Base-by-base conservation (phyloP, 2,329 filamentous ascomycete genomes). In the Clarireedia homoeocarpa region DNA sequence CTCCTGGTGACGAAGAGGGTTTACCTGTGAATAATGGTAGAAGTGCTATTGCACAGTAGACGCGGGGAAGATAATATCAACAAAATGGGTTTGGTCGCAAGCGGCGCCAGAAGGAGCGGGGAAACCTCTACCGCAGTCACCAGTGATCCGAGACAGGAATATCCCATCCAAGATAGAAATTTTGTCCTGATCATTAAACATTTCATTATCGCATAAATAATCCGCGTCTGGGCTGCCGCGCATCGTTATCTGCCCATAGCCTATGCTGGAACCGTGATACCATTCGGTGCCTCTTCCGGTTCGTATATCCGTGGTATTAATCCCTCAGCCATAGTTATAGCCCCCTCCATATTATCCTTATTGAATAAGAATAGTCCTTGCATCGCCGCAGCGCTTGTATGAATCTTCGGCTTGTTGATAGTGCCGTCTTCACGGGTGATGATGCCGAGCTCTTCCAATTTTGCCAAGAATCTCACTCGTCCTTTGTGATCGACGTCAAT, bases 351-450 rank as follows among this genome's bases (percentile, higher is more conserved):
- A 65, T 95, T 81, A 61, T 86, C 88, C 74, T 99, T 99, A 73
- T 97, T 95, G 71, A 95, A 95, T 70, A 97, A 71, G 71, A 99
- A 99, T 46, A 99, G 73, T 0, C 94, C 94, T 72, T 99, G 94
- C 30, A 99, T 83, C 23, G 91, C 90, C 27, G 94, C 94, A 4
- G 92, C 91, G 69, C 91, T 97, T 15, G 90, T 88, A n/a, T 63
- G 57, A 5, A 67, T 46, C 51, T 61, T 63, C 9, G 56, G 46
- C 39, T 48, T 56, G 23, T 58, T 61, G 15, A 30, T 45, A 46
- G 57, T 26, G 1, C 62, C 62, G 23, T 54, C 46, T 12, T 48
- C 76, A 51, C 80, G 76, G 17, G 83, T 80, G 53, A 95, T 82
- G 26, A 96, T 71, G 0, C 86, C 86, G 15, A 94, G 74, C 49